phyloP scores from a whole-genome alignment of 1,284 basidiomycete genomes.

The Lentinus polychrous region DNA sequence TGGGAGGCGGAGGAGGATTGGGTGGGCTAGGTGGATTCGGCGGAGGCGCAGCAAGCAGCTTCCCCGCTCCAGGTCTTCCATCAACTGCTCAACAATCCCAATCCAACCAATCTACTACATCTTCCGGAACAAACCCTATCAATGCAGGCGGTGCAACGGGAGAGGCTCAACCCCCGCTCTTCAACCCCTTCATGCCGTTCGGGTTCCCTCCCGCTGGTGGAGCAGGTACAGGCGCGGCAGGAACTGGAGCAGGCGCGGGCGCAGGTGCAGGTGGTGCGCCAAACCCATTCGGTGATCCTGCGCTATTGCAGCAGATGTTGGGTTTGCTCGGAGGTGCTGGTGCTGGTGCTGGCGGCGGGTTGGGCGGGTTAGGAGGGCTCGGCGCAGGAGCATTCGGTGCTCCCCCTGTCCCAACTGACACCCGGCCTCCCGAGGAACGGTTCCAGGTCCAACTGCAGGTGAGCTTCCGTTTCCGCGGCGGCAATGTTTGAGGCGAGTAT shows the following conservation, averaged over 20 bases:
- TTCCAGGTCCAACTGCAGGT: slow-evolving; percentile 84
- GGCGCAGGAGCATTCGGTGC: slow-evolving; percentile 21
- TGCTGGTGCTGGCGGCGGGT: slow-evolving; percentile 16
- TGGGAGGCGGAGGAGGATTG: slow-evolving; percentile 36
- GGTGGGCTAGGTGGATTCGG: slow-evolving; percentile 17
- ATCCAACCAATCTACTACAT: slow-evolving; percentile 3
- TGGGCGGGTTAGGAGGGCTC: slow-evolving; percentile 30
- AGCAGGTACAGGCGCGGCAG: too few species aligned
- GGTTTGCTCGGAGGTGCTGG: slow-evolving; percentile 18
- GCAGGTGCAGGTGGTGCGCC: slow-evolving; percentile 12
- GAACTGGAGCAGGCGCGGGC: slow-evolving; percentile 4
- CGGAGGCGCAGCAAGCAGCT: slow-evolving; percentile 22
- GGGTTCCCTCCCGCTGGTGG: slow-evolving; percentile 19
- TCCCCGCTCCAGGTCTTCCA: slow-evolving; percentile 56
- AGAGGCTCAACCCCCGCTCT: slow-evolving; percentile 12
- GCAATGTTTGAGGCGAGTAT: too few species aligned
- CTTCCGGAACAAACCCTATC: slow-evolving; percentile 7
- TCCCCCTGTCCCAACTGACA: slow-evolving; percentile 50
- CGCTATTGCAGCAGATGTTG: slow-evolving; percentile 45
- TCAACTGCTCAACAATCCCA: slow-evolving; percentile 20
- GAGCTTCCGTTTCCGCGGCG: too few species aligned
- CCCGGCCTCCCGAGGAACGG: slow-evolving; percentile 77
- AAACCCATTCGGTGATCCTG: slow-evolving; percentile 26
- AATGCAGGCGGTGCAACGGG: slow-evolving; percentile 1
- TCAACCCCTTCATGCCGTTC: slow-evolving; percentile 16